These are phyloP conservation scores for Xylariaceae sp. DNA, from an alignment of 2,329 filamentous ascomycete species.

Conservation along the genomic window DNA sequence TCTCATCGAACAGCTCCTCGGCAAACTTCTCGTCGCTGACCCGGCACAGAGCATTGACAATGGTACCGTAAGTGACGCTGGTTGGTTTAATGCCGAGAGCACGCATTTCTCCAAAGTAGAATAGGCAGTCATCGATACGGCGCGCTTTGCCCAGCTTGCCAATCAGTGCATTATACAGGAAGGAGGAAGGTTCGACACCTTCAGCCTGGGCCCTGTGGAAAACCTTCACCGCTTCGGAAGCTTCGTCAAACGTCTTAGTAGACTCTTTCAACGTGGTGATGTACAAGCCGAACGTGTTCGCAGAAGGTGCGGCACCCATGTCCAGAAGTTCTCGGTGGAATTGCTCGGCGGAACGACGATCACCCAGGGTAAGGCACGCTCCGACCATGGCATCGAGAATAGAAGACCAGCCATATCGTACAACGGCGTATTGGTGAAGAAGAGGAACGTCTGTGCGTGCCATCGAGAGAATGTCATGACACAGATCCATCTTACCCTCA, in stretches of 20 bases:
- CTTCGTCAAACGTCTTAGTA: conserved; percentile 96
- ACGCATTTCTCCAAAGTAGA: conserved; percentile 98
- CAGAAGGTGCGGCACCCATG: conserved; percentile 87
- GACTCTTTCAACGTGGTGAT: conserved; percentile 99
- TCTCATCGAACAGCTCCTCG: conserved; percentile 97
- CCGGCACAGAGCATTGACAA: conserved; percentile 95
- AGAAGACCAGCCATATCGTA: conserved; percentile 93
- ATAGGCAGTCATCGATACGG: conserved; percentile 95
- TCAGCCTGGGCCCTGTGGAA: conserved; percentile 92
- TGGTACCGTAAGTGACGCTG: conserved; percentile 95
- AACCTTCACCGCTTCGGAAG: conserved; percentile 93
- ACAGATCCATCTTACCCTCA: conserved; percentile 75
- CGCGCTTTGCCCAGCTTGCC: conserved; percentile 97
- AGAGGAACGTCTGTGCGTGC: conserved; percentile 86
- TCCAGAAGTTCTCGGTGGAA: conserved; percentile 90
- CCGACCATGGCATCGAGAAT: conserved; percentile 97
- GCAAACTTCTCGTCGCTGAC: conserved; percentile 98
- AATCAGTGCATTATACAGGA: conserved; percentile 97
- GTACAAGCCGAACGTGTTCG: conserved; percentile 97
- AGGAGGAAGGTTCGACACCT: conserved; percentile 92
- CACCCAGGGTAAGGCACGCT: conserved; percentile 79
- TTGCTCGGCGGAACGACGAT: conserved; percentile 75
- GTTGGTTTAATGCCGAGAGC: conserved; percentile 89
- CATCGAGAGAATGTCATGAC: conserved; percentile 84
- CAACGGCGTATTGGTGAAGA: conserved; percentile 77